A percentile compares a stretch with the other conserved stretches of the same genome.
Conservation (phyloP, 2,329 filamentous ascomycete species). For the Thelonectria discophora region DNA sequence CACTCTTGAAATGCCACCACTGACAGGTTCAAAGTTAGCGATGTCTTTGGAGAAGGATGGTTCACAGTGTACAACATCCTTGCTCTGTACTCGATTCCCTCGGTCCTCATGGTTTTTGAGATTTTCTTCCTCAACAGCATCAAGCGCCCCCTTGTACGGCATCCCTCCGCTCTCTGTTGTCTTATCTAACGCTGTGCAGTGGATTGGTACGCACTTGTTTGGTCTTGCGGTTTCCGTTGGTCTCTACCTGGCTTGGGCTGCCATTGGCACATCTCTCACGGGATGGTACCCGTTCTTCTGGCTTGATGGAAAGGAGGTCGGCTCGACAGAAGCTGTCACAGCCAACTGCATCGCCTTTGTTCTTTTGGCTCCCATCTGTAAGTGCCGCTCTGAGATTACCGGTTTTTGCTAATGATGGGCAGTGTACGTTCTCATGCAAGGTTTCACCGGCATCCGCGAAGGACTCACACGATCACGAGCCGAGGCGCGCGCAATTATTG, state of each 20-base stretch:
- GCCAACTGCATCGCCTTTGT: slow-evolving; percentile 57
- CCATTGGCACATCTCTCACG: slow-evolving; percentile 57
- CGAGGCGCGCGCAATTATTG: slow-evolving; percentile 38
- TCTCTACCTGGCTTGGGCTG: slow-evolving; percentile 61
- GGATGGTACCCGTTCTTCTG: slow-evolving; percentile 60
- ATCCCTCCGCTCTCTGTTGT: too few relatives aligned
- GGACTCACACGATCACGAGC: slow-evolving; percentile 43
- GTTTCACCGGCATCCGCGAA: slow-evolving; percentile 60
- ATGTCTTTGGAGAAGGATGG: slow-evolving; percentile 58
- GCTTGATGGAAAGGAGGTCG: slow-evolving; percentile 56
- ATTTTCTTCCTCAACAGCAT: slow-evolving; percentile 62
- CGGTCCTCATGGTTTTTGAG: slow-evolving; percentile 56
- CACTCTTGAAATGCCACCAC: slow-evolving; percentile 19
- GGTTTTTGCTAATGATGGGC: slow-evolving; percentile 30
- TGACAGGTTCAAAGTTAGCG: slow-evolving; percentile 51
- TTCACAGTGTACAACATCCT: slow-evolving; percentile 58
- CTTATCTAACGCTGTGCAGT: slow-evolving; percentile 46
- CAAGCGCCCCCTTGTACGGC: slow-evolving; percentile 58
- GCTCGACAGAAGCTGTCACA: slow-evolving; percentile 54
- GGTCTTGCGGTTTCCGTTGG: slow-evolving; percentile 52
- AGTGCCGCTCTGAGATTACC: slow-evolving; percentile 34
- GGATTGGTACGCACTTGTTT: slow-evolving; percentile 54
- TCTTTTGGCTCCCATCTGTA: slow-evolving; percentile 54
- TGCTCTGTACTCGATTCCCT: slow-evolving; percentile 56
- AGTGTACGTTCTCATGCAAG: slow-evolving; percentile 61